These are phyloP conservation scores for Cladosporium sp. DNA, from an alignment of 2,329 filamentous ascomycete genomes.

Conservation along the genomic window DNA sequence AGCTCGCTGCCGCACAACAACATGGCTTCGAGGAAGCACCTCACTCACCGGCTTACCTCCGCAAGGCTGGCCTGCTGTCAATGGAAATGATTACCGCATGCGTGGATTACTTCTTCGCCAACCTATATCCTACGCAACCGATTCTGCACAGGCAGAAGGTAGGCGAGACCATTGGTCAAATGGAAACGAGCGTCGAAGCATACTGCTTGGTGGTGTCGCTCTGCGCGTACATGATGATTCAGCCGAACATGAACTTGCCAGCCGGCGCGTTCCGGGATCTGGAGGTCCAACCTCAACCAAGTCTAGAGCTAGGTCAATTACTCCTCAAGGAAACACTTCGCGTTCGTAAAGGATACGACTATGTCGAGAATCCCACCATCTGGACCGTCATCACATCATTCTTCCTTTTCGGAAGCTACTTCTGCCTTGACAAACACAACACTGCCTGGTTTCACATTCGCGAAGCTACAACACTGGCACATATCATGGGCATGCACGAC, in stretches of 20 bases:
- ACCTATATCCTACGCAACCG: conserved; percentile 62
- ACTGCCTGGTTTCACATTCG: conserved; percentile 61
- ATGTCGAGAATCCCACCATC: conserved; percentile 53
- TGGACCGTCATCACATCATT: conserved; percentile 59
- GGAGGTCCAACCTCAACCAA: conserved; percentile 43
- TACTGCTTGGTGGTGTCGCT: conserved; percentile 54
- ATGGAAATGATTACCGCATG: conserved; percentile 49
- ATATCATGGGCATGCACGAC: conserved; percentile 56
- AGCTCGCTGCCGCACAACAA: conserved; percentile 39
- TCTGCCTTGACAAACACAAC: conserved; percentile 58
- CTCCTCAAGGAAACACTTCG: conserved; percentile 57
- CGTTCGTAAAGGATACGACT: conserved; percentile 54
- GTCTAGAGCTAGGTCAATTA: conserved; percentile 47
- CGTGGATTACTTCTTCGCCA: conserved; percentile 58
- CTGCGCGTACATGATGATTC: conserved; percentile 49
- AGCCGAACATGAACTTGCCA: conserved; percentile 44
- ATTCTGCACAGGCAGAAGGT: conserved; percentile 50
- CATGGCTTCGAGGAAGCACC: conserved; percentile 36
- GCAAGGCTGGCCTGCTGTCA: conserved; percentile 47
- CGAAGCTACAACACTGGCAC: conserved; percentile 58
- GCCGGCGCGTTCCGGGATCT: conserved; percentile 44
- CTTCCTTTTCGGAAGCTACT: conserved; percentile 58
- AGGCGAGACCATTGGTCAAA: conserved; percentile 51
- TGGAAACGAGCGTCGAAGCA: conserved; percentile 51
- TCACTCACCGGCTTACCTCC: conserved; percentile 40